Evolutionary conservation across 202 grass and related monocot genomes (phyloP), one percentile per base, ranked within the genome.

Genomic region (Zizania palustris): DNA sequence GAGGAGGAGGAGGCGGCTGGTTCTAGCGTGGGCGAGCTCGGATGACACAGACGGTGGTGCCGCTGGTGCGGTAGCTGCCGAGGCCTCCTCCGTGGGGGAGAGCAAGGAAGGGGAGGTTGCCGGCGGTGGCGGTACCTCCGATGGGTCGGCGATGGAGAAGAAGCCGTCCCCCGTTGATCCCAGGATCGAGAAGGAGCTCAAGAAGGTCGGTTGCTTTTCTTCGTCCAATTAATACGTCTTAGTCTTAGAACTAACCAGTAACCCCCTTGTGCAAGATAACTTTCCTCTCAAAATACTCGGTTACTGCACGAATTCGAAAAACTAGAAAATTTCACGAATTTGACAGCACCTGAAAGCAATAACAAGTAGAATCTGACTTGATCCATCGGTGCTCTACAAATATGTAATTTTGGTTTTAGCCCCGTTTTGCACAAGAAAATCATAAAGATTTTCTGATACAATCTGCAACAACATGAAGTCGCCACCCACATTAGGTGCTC

Each of bases 101-200:
- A 73, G 50, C 37, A n/a, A 48, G 40, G 65, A 72, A 78, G 58
- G 72, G 53, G 79, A 75, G 35, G 76, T 53, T 18, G 75, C 41
- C 7, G 20, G 42, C 4, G 46, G 60, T 64, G 64, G 60, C 11
- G 65, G 74, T 41, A 11, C 67, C 11, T 81, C 73, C 11, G n/a
- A 54, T 22, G 81, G 48, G 35, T 65, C 77, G 6, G 16, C 69
- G 4, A 5, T 50, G 51, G 73, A 53, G 70, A 84, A 67, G 55
- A 70, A 71, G 49, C 45, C 74, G 58, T 42, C 56, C 4, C 60
- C 59, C 37, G 77, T 77, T 39, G 37, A 88, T 67, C 91, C 91
- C 45, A 84, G 34, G 69, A 90, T 90, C 69, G 89, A 95, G 53
- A 95, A 95, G 85, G 87, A 98, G 51, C 82, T 98, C 76, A 98